A percentile compares a stretch with the other conserved stretches of the same genome.
These are phyloP conservation scores for Phytophthora pini DNA, from an alignment of 352 stramenopile species.

Conservation along the genomic window DNA sequence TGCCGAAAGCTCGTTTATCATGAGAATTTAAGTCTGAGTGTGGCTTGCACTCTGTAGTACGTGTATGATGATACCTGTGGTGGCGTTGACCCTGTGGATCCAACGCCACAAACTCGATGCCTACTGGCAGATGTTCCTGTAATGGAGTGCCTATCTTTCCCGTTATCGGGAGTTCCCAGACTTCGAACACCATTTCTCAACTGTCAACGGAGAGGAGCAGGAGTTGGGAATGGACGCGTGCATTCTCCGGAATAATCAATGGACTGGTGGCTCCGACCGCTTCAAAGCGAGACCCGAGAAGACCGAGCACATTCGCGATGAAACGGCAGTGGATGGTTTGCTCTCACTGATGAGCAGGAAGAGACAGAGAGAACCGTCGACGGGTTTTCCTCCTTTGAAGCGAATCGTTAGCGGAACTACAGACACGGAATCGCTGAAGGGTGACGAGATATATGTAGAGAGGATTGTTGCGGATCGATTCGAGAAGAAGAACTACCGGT, in stretches of 20 bases:
- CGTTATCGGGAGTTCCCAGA: constrained; percentile 1
- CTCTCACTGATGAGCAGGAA: not conserved
- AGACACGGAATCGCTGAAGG: constrained; percentile 1
- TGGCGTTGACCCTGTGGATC: too few species aligned
- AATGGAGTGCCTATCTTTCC: constrained; percentile 8
- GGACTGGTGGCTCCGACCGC: too few species aligned
- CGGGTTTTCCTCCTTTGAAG: not conserved
- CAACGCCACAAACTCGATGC: not conserved
- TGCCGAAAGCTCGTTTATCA: constrained; percentile 3
- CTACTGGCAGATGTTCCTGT: constrained; percentile 2
- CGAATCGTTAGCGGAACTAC: not conserved
- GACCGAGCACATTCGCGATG: too few species aligned
- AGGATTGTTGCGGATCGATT: not conserved
- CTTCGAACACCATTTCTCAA: constrained; percentile 1
- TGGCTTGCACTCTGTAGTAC: too few species aligned
- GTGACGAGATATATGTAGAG: not conserved
- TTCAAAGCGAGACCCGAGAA: too few species aligned
- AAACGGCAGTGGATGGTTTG: not conserved
- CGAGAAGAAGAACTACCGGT: constrained; percentile 1
- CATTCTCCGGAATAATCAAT: too few species aligned
- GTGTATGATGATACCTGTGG: too few species aligned
- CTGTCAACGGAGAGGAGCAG: not conserved
- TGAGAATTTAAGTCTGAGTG: not conserved
- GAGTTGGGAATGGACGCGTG: too few species aligned
- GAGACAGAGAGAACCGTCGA: not conserved